Evolutionary conservation across 495 filamentous ascomycete genomes (phyloP), one percentile per base, ranked within the genome.

Genomic region (Baudoinia panamericana): DNA sequence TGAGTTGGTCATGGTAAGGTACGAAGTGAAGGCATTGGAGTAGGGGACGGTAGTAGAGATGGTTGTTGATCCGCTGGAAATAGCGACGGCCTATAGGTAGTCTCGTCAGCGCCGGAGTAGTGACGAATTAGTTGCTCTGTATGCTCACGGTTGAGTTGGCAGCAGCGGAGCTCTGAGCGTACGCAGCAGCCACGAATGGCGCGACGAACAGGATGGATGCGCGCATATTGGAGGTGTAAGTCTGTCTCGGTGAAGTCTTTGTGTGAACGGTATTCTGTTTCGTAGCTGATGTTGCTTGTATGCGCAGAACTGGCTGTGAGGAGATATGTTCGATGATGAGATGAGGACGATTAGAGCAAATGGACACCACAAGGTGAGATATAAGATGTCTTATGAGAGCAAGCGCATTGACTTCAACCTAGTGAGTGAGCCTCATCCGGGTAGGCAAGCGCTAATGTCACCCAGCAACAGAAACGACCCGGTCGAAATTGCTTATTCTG

Each of bases 1-100:
- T 32, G 71, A 70, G 63, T 75, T 67, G 48, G 70, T 73, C 60
- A 66, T 29, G 23, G 60, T 63, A 27, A 69, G 56, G 50, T 56
- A 68, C 15, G 58, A 44, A 26, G 66, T 70, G 34, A 52, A 56
- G 5, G 63, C 63, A 63, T 69, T 67, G 25, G 42, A 26, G 43
- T 46, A 54, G 8, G 39, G 28, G 41, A 36, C 45, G 42, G 51
- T 46, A 15, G 49, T 45, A 27, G 30, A 39, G 37, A 12, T 13
- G 28, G 43, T 41, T 22, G 39, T 46, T 19, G 41, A 38, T 29
- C 30, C 41, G 25, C 5, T 36, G 39, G 27, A 10, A 24, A 36
- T 30, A 15, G 12, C 4, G 29, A 42, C 25, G n/a, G 24, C 43
- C 30, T 41, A 10, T 12, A 32, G 15, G 30, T 18, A 17, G 18